phyloP scores from a whole-genome alignment of 1,139 yeast species.

The Candida sp. region DNA sequence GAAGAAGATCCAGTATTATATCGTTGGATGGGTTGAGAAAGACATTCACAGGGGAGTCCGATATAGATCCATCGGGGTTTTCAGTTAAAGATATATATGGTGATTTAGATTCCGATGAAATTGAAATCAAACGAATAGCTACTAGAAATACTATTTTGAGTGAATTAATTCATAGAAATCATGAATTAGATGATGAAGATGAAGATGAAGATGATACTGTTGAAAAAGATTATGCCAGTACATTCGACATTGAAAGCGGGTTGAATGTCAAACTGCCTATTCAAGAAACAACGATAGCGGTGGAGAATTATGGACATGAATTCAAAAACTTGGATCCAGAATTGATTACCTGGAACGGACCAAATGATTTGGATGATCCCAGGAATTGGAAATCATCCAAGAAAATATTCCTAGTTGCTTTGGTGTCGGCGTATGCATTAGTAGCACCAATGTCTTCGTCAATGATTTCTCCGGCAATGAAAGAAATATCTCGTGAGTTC shows the following conservation, averaged over 20 bases:
- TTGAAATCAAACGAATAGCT: conserved; percentile 30
- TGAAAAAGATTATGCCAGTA: conserved; percentile 3
- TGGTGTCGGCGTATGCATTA: conserved; percentile 40
- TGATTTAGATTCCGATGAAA: conserved; percentile 25
- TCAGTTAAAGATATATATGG: conserved; percentile 35
- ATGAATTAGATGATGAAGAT: conserved; percentile 7
- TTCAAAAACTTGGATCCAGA: conserved; percentile 40
- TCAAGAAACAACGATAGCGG: conserved; percentile 22
- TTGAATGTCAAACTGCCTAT: conserved; percentile 9
- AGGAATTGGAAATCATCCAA: conserved; percentile 31
- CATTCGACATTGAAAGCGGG: background rate
- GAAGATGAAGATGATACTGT: conserved; percentile 6
- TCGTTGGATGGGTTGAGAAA: conserved; percentile 14
- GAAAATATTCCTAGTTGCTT: conserved; percentile 26
- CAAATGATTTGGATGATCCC: conserved; percentile 37
- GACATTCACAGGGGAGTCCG: conserved; percentile 9
- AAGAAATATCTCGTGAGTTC: conserved; percentile 31
- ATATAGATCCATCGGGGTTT: conserved; percentile 10
- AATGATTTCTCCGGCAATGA: conserved; percentile 42
- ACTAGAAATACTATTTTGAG: conserved; percentile 37
- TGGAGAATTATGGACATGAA: conserved; percentile 35
- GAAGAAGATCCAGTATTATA: conserved; percentile 10
- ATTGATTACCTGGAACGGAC: conserved; percentile 39
- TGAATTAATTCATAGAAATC: conserved; percentile 24
- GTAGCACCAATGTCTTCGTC: conserved; percentile 48